Evolutionary conservation across 768 basidiomycete genomes (phyloP).

Genomic region (Multifurca ochricompacta): DNA sequence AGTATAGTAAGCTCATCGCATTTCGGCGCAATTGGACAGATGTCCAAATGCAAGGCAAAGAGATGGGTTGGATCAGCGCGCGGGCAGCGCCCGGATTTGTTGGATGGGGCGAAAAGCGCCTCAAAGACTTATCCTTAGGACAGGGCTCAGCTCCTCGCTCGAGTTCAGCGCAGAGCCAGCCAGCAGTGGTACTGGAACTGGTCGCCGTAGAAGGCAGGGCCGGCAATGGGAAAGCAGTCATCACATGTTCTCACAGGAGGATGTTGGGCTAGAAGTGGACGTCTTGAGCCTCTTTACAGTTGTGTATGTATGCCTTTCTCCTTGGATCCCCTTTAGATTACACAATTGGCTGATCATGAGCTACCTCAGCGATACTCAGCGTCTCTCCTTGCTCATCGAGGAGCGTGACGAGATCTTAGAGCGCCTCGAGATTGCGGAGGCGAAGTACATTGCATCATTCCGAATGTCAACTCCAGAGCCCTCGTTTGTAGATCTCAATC

Average conservation of each 20-base stretch:
- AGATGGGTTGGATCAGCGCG: constrained; percentile 70
- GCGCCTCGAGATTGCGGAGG: constrained; percentile 73
- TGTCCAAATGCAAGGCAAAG: constrained; percentile 56
- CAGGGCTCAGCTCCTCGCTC: constrained; percentile 56
- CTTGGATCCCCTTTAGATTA: neutral
- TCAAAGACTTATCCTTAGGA: constrained; percentile 64
- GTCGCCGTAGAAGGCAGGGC: neutral
- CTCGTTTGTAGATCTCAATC: constrained; percentile 52
- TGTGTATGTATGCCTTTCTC: constrained; percentile 45
- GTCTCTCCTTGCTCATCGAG: constrained; percentile 59
- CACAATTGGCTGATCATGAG: constrained; percentile 9
- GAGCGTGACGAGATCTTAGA: constrained; percentile 73
- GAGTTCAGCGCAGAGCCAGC: constrained; percentile 28
- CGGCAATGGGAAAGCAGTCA: neutral
- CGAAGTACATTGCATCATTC: constrained; percentile 71
- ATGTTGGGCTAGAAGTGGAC: constrained; percentile 48
- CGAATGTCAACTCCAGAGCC: constrained; percentile 65
- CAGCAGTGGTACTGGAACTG: constrained; percentile 18
- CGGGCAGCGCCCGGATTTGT: constrained; percentile 56
- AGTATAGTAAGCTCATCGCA: constrained; percentile 49
- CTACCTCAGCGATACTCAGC: constrained; percentile 51
- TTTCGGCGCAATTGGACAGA: constrained; percentile 55
- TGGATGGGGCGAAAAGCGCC: constrained; percentile 63
- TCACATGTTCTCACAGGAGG: constrained; percentile 28
- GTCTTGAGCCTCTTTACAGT: constrained; percentile 69